Evolutionary conservation across 1,284 basidiomycete genomes (phyloP), one percentile per base, ranked within the genome.

Genomic region (Cutaneotrichosporon cutaneum): DNA sequence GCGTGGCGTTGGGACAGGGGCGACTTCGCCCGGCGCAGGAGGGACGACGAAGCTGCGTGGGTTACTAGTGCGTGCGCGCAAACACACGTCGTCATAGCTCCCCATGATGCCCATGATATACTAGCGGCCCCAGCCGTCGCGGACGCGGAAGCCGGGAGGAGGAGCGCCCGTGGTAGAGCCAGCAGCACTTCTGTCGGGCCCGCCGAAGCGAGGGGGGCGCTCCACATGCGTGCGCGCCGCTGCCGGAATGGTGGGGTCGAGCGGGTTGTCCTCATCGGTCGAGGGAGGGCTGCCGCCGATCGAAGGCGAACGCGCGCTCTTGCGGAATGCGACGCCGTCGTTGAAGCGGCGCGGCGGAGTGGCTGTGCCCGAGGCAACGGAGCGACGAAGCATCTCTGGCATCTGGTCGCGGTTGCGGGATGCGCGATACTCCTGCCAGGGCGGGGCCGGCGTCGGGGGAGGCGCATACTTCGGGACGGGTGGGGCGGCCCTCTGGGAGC

Each of bases 231-330:
- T 58, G 16, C 59, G 52, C 5, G 63, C 48, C 9, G 63, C 57
- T 7, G 54, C 32, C 3, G 52, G 53, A n/a, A 64, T 53, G 48
- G 60, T 53, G 9, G 47, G 52, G n/a, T 61, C 53, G 6, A 61
- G 56, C 2, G 71, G 73, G 5, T 69, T 56, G 48, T 73, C 71
- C 27, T 75, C 71, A 56, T 73, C 71, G 36, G 70, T 73, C 24
- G 66, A 63, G 2, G 72, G 70, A 8, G 73, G 72, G 53, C 67
- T 70, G 4, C 66, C 71, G 0, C 68, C 70, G 18, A 71, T 58
- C 0, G 68, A 70, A 3, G 27, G 1, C 7, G 26, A 30, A 16
- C 26, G 48, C 24, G 48, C 27, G 18, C 26, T n/a, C 48, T 32
- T 51, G 48, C 48, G 27, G 48, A 51, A 51, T 16, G 16, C 48